Percentiles rank a stretch among this genome's conserved stretches.
Conservation (phyloP, 78 protist genomes). For the Polysphondylium violaceum region DNA sequence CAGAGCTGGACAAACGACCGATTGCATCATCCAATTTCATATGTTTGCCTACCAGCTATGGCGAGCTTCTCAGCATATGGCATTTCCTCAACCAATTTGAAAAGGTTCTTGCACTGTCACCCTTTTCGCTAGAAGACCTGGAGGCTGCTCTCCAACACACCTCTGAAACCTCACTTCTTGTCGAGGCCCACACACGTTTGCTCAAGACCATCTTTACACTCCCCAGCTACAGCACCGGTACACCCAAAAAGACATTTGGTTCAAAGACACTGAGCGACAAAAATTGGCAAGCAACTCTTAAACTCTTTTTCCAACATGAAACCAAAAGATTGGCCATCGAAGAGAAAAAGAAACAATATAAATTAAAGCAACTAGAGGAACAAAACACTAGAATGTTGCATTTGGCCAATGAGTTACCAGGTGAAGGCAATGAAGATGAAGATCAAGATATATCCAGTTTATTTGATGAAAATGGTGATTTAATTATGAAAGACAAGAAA, state of each 20-base stretch:
- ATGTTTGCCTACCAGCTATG: constrained; percentile 15
- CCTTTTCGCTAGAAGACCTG: constrained; percentile 42
- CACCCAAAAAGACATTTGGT: constrained; percentile 50
- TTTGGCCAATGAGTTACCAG: constrained; percentile 49
- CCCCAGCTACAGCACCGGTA: constrained; percentile 3
- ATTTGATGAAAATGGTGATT: too few relatives aligned
- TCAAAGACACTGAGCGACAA: constrained; percentile 14
- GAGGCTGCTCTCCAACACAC: constrained; percentile 26
- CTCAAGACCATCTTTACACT: constrained; percentile 10
- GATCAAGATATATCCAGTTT: too few relatives aligned
- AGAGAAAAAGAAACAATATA: constrained; percentile 27
- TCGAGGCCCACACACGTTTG: constrained; percentile 39
- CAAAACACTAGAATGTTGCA: constrained; percentile 45
- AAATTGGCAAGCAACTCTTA: constrained; percentile 28
- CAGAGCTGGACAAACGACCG: constrained; percentile 36
- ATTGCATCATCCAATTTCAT: constrained; percentile 28
- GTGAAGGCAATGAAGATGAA: constrained; percentile 19
- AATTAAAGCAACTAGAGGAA: constrained; percentile 22
- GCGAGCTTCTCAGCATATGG: constrained; percentile 62
- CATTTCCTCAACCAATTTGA: constrained; percentile 65
- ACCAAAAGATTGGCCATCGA: constrained; percentile 15
- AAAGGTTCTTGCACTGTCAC: constrained; percentile 42
- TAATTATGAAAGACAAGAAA: constrained; percentile 17
- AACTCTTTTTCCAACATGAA: constrained; percentile 37
- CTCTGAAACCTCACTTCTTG: not conserved